phyloP scores from a whole-genome alignment of 768 basidiomycete species.

The Phylloporus arenicola region DNA sequence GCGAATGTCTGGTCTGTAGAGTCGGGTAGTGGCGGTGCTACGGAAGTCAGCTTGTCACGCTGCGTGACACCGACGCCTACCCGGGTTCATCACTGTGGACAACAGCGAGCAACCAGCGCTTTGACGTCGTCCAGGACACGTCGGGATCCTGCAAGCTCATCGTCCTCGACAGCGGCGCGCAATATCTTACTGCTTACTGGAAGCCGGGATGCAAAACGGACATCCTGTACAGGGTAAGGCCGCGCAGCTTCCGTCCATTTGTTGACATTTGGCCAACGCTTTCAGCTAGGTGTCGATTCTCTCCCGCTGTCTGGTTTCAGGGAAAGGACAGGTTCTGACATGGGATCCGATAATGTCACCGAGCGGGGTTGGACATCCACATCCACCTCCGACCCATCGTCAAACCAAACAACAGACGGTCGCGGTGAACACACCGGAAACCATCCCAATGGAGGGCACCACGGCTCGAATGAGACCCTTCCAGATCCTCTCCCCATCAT shows the following conservation, averaged over 20 bases:
- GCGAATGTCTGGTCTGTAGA: neutral
- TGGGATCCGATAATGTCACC: conserved; percentile 51
- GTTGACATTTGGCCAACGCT: conserved; percentile 2
- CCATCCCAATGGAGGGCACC: conserved; percentile 32
- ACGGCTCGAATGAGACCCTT: conserved; percentile 43
- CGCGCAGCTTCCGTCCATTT: neutral
- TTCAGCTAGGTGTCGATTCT: conserved; percentile 16
- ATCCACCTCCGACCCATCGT: conserved; percentile 47
- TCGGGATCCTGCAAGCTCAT: conserved; percentile 3
- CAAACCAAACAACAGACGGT: conserved; percentile 32
- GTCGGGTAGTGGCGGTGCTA: conserved; percentile 16
- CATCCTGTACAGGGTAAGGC: conserved; percentile 20
- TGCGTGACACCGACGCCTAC: conserved; percentile 10
- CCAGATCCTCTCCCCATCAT: conserved; percentile 53
- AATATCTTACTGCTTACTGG: neutral
- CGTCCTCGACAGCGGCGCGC: neutral
- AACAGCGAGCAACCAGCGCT: conserved; percentile 6
- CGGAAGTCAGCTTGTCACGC: neutral
- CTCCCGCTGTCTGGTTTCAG: conserved; percentile 13
- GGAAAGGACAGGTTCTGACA: conserved; percentile 20
- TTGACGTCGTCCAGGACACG: neutral
- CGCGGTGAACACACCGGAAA: conserved; percentile 26
- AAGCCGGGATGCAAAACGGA: conserved; percentile 28
- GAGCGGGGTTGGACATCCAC: conserved; percentile 47
- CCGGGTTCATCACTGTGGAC: conserved; percentile 3